Evolutionary conservation across 345 rosid species (phyloP).

Genomic region (Populus pruinosa): DNA sequence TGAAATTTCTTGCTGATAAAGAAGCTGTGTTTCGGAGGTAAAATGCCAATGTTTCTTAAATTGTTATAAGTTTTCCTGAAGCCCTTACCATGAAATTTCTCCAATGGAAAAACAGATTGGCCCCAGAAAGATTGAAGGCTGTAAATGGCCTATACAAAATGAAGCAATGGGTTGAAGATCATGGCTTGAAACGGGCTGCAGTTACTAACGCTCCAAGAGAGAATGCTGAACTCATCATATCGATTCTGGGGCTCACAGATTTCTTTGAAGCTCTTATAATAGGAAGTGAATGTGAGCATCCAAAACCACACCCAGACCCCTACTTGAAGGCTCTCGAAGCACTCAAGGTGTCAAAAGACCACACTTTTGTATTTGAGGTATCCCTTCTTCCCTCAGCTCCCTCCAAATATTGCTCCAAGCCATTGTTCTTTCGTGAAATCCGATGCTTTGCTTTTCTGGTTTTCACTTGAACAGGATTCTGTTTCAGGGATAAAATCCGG

Average conservation of each 20-base stretch:
- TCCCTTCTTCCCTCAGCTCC: neutral
- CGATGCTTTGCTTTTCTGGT: neutral
- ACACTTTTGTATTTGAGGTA: slow-evolving; percentile 40
- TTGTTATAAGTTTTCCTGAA: neutral
- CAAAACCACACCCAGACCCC: slow-evolving; percentile 45
- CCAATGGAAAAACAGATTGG: slow-evolving; percentile 26
- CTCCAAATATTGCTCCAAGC: too few species aligned
- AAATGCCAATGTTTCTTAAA: neutral
- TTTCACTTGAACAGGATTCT: slow-evolving; percentile 27
- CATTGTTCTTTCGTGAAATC: too few species aligned
- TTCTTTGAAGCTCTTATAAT: slow-evolving; percentile 34
- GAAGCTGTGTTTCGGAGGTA: slow-evolving; percentile 38
- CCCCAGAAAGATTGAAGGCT: slow-evolving; percentile 31
- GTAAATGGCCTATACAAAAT: slow-evolving; percentile 34
- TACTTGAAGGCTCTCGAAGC: slow-evolving; percentile 38
- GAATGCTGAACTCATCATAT: slow-evolving; percentile 37
- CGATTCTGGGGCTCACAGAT: slow-evolving; percentile 26
- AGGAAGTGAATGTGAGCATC: slow-evolving; percentile 32
- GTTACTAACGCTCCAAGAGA: slow-evolving; percentile 43
- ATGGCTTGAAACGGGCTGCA: slow-evolving; percentile 37
- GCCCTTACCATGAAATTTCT: neutral
- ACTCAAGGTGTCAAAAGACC: slow-evolving; percentile 34
- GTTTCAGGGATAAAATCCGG: slow-evolving; percentile 43
- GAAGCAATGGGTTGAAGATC: slow-evolving; percentile 36
- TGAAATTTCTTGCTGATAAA: slow-evolving; percentile 35